Base-by-base conservation (phyloP, 1,284 basidiomycete species). In the Irpex sp. region DNA sequence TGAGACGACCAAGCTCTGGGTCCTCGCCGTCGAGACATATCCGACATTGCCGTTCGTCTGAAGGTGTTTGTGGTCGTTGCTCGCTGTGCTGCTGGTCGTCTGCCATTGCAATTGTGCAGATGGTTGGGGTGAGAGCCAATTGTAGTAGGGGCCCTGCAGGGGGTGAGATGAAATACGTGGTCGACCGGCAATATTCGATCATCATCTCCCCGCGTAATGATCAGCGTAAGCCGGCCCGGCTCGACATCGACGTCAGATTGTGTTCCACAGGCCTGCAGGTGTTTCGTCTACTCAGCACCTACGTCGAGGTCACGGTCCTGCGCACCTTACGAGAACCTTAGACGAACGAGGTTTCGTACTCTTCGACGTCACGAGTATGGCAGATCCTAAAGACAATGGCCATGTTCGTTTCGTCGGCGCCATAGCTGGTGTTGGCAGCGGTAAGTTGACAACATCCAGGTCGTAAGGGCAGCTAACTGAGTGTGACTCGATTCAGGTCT, bases 11-110 rank as follows among this genome's bases (percentile, higher is more conserved):
- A 39, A 87, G 77, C 59, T 83, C 78, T 4, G 70, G 74, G 67
- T 88, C 87, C 53, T 80, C 77, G 10, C 85, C 83, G 60, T 89
- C 89, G 33, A 90, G 75, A 69, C 89, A 91, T 62, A 91, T 91
- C 57, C 90, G 82, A 68, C 89, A 91, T 68, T 88, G 88, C 67
- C 82, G 87, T 62, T 77, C 75, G 4, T 77, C 74, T 42, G 67
- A 65, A 19, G 66, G 16, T 49, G 62, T 57, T 51, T 67, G 66
- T 56, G 47, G 59, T 33, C 36, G 23, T 51, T 51, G 49, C 49
- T 51, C 49, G 49, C 49, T 51, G 23, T 54, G 9, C 14, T 19
- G 9, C 52, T 54, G 33, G 7, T 54, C 52, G 52, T 35, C 49
- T 33, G 48, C 16, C 48, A n/a, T n/a, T n/a, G n/a, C n/a, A n/a